phyloP scores from a whole-genome alignment of 2,329 filamentous ascomycete genomes.

The Nemania sp. region DNA sequence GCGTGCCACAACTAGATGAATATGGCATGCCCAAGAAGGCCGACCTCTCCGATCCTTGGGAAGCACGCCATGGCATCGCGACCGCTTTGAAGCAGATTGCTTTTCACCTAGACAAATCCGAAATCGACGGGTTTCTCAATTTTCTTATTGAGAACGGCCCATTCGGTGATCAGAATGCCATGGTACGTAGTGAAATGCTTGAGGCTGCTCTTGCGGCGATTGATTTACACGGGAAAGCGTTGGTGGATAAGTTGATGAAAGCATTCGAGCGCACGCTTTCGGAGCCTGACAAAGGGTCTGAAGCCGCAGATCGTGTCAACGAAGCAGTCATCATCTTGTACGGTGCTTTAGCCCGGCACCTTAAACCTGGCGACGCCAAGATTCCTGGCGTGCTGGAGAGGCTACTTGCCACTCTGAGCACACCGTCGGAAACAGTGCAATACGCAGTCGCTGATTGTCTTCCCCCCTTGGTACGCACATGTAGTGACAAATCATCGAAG shows the following conservation, averaged over 20 bases:
- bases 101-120: slow-evolving; percentile 66
- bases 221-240: slow-evolving; percentile 75
- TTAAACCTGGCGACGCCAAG: slow-evolving; percentile 82
- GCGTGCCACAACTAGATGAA: slow-evolving; percentile 82
- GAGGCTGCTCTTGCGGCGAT: slow-evolving; percentile 85
- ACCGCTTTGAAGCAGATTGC: slow-evolving; percentile 84
- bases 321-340: slow-evolving; percentile 98
- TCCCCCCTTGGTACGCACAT: slow-evolving; percentile 85
- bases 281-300: slow-evolving; percentile 78
- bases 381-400: slow-evolving; percentile 87
- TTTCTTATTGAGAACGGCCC: slow-evolving; percentile 88
- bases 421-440: slow-evolving; percentile 94
- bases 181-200: slow-evolving; percentile 87
- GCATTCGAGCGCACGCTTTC: slow-evolving; percentile 90
- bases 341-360: slow-evolving; percentile 86
- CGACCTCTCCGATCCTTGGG: slow-evolving; percentile 88
- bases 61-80: slow-evolving; percentile 85
- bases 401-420: slow-evolving; percentile 84
- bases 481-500: slow-evolving; percentile 73
- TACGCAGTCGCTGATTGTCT: slow-evolving; percentile 95
- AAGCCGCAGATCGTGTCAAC: slow-evolving; percentile 86
- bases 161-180: slow-evolving; percentile 77
- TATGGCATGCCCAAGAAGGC: slow-evolving; percentile 94
- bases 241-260: slow-evolving; percentile 89
- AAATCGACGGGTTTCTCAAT: slow-evolving; percentile 77